Conservation (phyloP, 1,284 basidiomycete species). For the Ceratorhiza oryzae-sativae region DNA sequence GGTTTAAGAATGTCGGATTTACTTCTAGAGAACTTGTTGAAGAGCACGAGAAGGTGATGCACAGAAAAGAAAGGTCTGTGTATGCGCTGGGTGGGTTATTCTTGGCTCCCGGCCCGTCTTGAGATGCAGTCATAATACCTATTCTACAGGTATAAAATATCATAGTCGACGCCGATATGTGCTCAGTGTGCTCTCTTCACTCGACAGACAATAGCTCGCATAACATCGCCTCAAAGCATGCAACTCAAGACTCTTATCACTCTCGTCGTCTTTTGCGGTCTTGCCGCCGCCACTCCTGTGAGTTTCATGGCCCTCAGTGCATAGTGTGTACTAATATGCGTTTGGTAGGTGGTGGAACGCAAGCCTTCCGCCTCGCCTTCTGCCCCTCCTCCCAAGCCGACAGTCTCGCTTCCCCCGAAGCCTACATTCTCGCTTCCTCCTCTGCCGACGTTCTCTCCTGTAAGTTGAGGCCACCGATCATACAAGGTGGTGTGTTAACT, state of each 20-base stretch:
- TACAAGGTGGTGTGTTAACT: neutral
- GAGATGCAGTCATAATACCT: neutral
- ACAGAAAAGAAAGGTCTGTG: neutral
- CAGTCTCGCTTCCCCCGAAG: constrained; percentile 5
- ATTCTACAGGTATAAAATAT: constrained; percentile 10
- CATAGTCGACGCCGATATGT: neutral
- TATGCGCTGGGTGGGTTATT: neutral
- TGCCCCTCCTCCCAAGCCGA: neutral
- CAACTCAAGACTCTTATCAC: constrained; percentile 26
- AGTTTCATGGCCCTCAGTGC: neutral
- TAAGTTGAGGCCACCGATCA: neutral
- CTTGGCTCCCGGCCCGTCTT: neutral
- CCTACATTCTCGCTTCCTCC: neutral
- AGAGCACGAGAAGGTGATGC: neutral
- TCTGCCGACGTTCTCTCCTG: neutral
- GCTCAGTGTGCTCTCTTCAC: neutral
- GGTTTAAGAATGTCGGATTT: constrained; percentile 12
- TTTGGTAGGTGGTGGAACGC: constrained; percentile 6
- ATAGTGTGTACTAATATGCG: neutral
- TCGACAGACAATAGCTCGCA: neutral
- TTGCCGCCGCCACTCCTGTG: constrained; percentile 27
- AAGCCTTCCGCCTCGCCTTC: constrained; percentile 18
- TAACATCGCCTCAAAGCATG: neutral
- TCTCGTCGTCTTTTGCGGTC: constrained; percentile 26
- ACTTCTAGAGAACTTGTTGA: constrained; percentile 12